Evolutionary conservation across 2,329 filamentous ascomycete genomes (phyloP).

Genomic region (Escovopsis sp.): DNA sequence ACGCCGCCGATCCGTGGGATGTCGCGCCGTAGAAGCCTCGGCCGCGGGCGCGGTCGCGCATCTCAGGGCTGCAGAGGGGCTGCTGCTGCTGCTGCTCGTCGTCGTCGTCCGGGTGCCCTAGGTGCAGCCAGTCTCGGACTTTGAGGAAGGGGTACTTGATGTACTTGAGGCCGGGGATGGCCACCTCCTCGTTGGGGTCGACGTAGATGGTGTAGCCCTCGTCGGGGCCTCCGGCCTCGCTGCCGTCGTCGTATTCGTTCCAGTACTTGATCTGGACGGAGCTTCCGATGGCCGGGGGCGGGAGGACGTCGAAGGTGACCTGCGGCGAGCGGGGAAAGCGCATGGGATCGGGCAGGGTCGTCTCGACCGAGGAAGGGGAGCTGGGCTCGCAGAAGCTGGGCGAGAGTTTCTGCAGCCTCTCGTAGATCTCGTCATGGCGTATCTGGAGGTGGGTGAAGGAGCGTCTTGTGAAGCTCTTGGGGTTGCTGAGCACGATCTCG

Average conservation of each 20-base stretch:
- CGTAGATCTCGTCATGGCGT: constrained; percentile 35
- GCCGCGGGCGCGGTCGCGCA: constrained; percentile 6
- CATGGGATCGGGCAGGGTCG: constrained; percentile 3
- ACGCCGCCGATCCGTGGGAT: constrained; percentile 2
- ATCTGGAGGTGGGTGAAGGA: constrained; percentile 41
- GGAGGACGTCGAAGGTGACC: constrained; percentile 16
- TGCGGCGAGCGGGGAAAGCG: constrained; percentile 4
- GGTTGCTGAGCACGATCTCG: constrained; percentile 46
- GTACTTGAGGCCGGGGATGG: constrained; percentile 48
- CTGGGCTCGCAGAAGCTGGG: constrained; percentile 25
- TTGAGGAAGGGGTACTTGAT: constrained; percentile 34
- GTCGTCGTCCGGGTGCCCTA: constrained; percentile 3
- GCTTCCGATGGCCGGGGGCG: constrained; percentile 13
- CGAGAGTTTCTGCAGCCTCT: constrained; percentile 29
- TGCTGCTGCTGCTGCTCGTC: constrained; percentile 14
- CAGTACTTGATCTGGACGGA: constrained; percentile 44
- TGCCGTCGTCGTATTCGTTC: constrained; percentile 78
- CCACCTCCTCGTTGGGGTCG: constrained; percentile 46
- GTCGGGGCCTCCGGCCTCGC: constrained; percentile 45
- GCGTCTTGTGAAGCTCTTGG: constrained; percentile 55
- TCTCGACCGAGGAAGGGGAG: constrained; percentile 20
- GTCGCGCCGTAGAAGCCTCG: constrained; percentile 16
- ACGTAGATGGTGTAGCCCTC: constrained; percentile 59
- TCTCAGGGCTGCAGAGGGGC: constrained; percentile 9
- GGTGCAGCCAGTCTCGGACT: constrained; percentile 34